Evolutionary conservation across 2,329 filamentous ascomycete species (phyloP), one percentile per base, ranked within the genome.

Genomic region (Aspergillus sp.): DNA sequence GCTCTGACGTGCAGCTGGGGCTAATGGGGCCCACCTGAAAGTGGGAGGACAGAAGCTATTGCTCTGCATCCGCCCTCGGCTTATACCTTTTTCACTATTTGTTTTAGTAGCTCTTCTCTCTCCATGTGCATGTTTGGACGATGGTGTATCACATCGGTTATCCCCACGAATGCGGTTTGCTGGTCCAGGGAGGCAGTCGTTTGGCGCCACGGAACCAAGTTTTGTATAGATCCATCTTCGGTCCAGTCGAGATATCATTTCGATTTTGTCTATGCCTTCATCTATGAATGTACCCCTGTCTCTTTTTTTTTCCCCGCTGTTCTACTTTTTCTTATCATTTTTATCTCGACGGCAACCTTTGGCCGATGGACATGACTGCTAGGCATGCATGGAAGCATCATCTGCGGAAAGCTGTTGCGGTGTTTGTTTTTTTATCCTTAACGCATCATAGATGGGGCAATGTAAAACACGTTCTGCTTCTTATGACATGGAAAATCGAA

Each of bases 51-150:
- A 45, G 59, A 36, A 59, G 58, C 52, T 55, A 45, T 63, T 43
- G 48, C 56, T 58, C 51, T 55, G 49, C 19, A 43, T 59, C 51
- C 60, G 57, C 61, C 58, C 62, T 57, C 63, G 69, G 67, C 67
- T 69, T 65, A 72, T 70, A 70, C 66, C 62, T 62, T 66, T 36
- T 74, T 72, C 64, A 64, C 57, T 62, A 61, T 67, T 66, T 78
- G 78, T 79, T 77, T 79, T 80, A 79, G 65, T 79, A 79, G 71
- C 72, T 76, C 73, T 77, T 77, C 71, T 68, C 74, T 70, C 72
- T 69, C 69, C 69, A 59, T 66, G 58, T 70, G 62, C 64, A 67
- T 70, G 63, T 69, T 69, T 67, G 70, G 65, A 72, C 67, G 71
- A 72, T 73, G 71, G 66, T 67, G 68, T 70, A 64, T 72, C 66